phyloP scores from a whole-genome alignment of 768 basidiomycete species.

The Serendipita sp. region DNA sequence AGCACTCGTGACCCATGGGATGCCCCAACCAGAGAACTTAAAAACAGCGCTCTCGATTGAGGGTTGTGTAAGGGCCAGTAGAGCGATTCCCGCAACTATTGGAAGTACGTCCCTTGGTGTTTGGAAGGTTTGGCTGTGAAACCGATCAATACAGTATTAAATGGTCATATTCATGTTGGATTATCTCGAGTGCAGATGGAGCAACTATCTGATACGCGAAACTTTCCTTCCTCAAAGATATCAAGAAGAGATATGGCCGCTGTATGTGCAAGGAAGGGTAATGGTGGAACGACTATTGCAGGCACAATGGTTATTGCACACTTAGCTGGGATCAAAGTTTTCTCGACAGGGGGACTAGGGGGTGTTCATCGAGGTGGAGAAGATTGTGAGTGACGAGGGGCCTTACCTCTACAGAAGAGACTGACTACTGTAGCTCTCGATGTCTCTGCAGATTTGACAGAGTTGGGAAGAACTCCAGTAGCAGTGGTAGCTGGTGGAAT shows the following conservation, averaged over 20 bases:
- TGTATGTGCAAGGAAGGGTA: constrained; percentile 44
- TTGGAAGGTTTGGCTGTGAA: background rate
- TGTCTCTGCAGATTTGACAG: constrained; percentile 83
- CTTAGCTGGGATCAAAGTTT: constrained; percentile 77
- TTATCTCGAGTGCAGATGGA: constrained; percentile 48
- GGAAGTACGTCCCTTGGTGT: constrained; percentile 20
- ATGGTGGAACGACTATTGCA: constrained; percentile 52
- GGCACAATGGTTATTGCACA: constrained; percentile 29
- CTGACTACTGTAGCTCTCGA: constrained; percentile 56
- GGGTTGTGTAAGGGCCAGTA: constrained; percentile 50
- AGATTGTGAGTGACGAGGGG: constrained; percentile 28
- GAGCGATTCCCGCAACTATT: constrained; percentile 82
- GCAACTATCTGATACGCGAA: constrained; percentile 40
- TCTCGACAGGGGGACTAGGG: constrained; percentile 89
- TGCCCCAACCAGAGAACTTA: constrained; percentile 66
- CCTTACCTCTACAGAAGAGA: background rate
- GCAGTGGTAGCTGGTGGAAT: constrained; percentile 86
- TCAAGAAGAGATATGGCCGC: constrained; percentile 70
- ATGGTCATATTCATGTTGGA: constrained; percentile 77
- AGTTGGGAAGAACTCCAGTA: constrained; percentile 77
- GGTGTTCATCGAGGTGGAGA: constrained; percentile 72
- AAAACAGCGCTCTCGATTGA: constrained; percentile 59
- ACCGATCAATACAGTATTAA: constrained; percentile 31
- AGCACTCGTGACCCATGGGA: constrained; percentile 82
- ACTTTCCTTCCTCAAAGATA: constrained; percentile 27